Evolutionary conservation across 768 basidiomycete species (phyloP), one percentile per base, ranked within the genome.

Genomic region (Lentinus brumalis): DNA sequence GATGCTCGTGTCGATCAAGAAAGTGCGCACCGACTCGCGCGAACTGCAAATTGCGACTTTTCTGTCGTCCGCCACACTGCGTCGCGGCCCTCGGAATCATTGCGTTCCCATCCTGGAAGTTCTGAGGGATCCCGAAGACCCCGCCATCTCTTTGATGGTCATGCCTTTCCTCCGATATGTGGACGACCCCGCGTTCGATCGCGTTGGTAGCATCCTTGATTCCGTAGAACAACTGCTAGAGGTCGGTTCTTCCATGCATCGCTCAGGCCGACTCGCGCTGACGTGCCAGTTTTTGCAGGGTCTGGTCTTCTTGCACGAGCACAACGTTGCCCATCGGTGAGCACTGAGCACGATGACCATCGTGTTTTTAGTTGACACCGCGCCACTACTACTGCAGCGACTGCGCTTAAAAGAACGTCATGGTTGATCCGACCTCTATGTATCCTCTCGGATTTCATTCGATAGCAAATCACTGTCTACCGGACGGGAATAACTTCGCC

Each of bases 1-100:
- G 0, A 59, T 40, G 4, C 49, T 65, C 1, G 72, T 79, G 0
- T 69, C 65, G 14, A 60, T 79, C n/a, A 78, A 79, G 30, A 42
- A 45, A 1, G 61, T 76, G 0, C 0, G 21, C 5, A 56, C 58
- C 0, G 56, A 45, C 0, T 57, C 65, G 21, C 1, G 35, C 4
- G 71, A 74, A 39, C 40, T 53, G 2, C 9, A 21, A 4, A 67
- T 73, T 4, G 67, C 64, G 2, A 3, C 9, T 44, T 15, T 58
- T 47, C 51, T 71, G 2, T 59, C 60, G 7, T 30, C 55, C 2
- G 18, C n/a, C 5, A 30, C 16, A 0, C 16, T 62, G 6, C 53
- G 56, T 11, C 12, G 53, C 15, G 62, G 69, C 39, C 60, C 70
- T 0, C 30, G 21, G 10, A 72, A 71, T 41, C 70, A 72, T 42